These are phyloP conservation scores for Curvularia verruculosa DNA, from an alignment of 2,329 filamentous ascomycete species.

Conservation along the genomic window DNA sequence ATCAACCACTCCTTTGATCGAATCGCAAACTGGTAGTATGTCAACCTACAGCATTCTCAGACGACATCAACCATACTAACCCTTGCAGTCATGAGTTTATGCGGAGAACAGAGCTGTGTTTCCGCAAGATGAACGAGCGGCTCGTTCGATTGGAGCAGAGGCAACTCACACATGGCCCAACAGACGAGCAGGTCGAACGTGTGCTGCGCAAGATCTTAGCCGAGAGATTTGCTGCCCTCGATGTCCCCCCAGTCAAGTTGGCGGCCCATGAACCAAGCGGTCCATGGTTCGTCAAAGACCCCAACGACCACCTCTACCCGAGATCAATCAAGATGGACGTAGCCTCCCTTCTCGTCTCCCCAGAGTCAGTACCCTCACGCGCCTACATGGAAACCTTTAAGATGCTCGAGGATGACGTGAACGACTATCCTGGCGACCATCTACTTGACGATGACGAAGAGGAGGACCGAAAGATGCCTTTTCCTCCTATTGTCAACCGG, in stretches of 20 bases:
- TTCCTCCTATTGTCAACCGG: background rate
- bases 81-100: constrained; percentile 36
- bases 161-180: constrained; percentile 30
- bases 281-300: constrained; percentile 29
- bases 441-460: constrained; percentile 7
- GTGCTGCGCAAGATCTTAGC: constrained; percentile 45
- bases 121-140: constrained; percentile 38
- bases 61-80: constrained; percentile 9
- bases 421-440: constrained; percentile 23
- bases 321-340: constrained; percentile 31
- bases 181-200: constrained; percentile 45
- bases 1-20: constrained; percentile 45
- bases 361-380: constrained; percentile 38
- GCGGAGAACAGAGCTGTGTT: constrained; percentile 37
- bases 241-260: constrained; percentile 14
- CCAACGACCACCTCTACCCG: constrained; percentile 14
- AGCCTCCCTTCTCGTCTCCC: constrained; percentile 32
- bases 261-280: constrained; percentile 19
- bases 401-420: constrained; percentile 34
- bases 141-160: constrained; percentile 35
- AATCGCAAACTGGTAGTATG: constrained; percentile 43
- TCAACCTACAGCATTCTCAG: background rate
- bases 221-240: constrained; percentile 34
- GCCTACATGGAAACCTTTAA: constrained; percentile 36
- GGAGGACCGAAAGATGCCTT: constrained; percentile 4